Percentiles rank a stretch among this genome's conserved stretches.
Evolutionary conservation across 2,329 filamentous ascomycete species (phyloP).

Genomic region (Clonostachys rhizophaga): DNA sequence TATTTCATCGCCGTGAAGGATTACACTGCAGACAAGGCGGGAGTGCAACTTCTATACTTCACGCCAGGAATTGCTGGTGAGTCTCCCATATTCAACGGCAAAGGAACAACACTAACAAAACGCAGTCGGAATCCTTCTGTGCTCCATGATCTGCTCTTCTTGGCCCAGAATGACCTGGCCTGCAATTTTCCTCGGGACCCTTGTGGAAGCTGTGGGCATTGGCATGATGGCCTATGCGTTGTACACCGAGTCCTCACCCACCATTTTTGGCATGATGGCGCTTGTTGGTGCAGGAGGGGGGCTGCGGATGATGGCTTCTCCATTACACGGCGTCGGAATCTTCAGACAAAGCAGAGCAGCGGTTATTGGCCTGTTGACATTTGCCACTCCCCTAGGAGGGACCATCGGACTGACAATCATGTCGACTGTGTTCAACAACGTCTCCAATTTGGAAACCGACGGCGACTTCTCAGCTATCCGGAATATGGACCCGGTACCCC

Average conservation of each 20-base stretch:
- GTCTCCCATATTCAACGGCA: conserved; percentile 5
- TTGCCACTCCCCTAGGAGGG: conserved; percentile 59
- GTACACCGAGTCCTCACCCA: conserved; percentile 34
- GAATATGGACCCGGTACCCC: conserved; percentile 2
- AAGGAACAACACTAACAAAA: background rate
- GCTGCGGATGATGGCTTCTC: conserved; percentile 59
- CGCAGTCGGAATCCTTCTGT: conserved; percentile 48
- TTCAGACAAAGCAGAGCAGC: conserved; percentile 53
- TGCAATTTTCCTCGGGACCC: conserved; percentile 49
- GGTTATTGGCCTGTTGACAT: conserved; percentile 54
- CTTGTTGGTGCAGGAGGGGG: conserved; percentile 59
- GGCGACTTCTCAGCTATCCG: conserved; percentile 14
- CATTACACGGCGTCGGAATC: conserved; percentile 58
- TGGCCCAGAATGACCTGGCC: conserved; percentile 59
- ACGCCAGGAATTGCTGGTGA: conserved; percentile 56
- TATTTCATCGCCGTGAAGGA: conserved; percentile 60
- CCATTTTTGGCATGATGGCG: conserved; percentile 64
- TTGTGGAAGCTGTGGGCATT: conserved; percentile 54
- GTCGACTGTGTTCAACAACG: conserved; percentile 65
- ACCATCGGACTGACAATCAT: conserved; percentile 63
- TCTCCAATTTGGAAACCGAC: conserved; percentile 17
- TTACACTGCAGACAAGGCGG: conserved; percentile 43
- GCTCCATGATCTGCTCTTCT: conserved; percentile 54
- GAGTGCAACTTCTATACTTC: conserved; percentile 57
- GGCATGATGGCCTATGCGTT: conserved; percentile 54